Conservation (phyloP, 2,329 filamentous ascomycete species). For the Rhynchosporium graminicola region DNA sequence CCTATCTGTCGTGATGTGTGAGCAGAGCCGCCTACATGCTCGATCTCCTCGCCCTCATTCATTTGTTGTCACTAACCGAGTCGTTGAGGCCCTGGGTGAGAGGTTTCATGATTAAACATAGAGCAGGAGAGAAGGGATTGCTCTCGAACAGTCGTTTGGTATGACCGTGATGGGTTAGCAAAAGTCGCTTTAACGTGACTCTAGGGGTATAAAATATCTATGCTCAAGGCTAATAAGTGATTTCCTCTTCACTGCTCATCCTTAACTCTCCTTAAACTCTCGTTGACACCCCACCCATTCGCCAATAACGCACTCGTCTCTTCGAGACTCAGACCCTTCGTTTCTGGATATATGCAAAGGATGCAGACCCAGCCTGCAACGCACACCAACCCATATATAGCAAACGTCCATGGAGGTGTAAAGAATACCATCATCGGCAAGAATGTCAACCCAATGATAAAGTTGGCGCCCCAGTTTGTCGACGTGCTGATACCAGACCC, state of each 20-base stretch:
- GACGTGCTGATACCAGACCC: slow-evolving; percentile 74
- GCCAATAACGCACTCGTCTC: slow-evolving; percentile 73
- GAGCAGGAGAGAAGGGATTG: no score
- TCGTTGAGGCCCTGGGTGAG: no score
- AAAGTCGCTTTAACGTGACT: background rate
- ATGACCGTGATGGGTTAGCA: background rate
- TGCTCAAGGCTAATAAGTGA: background rate
- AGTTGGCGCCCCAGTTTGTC: slow-evolving; percentile 88
- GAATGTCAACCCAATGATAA: slow-evolving; percentile 82
- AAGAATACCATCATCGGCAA: slow-evolving; percentile 80
- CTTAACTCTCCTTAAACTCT: slow-evolving; percentile 40
- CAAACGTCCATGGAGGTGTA: slow-evolving; percentile 76
- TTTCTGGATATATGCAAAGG: slow-evolving; percentile 82
- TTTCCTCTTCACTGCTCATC: slow-evolving; percentile 5
- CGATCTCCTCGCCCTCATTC: no score
- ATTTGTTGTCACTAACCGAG: no score
- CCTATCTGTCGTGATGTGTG: no score
- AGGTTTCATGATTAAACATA: no score
- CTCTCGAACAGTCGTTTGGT: background rate
- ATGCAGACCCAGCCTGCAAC: slow-evolving; percentile 65
- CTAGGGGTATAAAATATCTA: background rate
- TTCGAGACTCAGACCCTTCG: slow-evolving; percentile 77
- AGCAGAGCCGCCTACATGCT: no score
- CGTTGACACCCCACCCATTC: slow-evolving; percentile 70
- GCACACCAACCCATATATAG: slow-evolving; percentile 75